A percentile compares a stretch with the other conserved stretches of the same genome.
phyloP scores from a whole-genome alignment of 176 grass and related monocot species.

The Dendrocalamus sinicus region DNA sequence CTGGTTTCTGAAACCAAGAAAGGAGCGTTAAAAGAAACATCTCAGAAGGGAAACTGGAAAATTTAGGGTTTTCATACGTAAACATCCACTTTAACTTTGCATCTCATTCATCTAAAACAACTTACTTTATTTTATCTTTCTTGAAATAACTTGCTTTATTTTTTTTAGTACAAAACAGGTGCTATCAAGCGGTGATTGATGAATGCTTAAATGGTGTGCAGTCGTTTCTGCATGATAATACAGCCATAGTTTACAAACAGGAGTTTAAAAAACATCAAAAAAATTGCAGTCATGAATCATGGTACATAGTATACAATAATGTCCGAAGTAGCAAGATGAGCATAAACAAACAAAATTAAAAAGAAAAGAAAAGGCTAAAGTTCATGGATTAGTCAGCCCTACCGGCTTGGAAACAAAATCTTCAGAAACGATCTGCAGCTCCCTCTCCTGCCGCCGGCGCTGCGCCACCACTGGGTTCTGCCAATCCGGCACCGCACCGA shows the following conservation, averaged over 20 bases:
- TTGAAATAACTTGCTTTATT: neutral
- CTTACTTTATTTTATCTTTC: neutral
- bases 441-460: slow-evolving; percentile 36
- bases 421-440: slow-evolving; percentile 43
- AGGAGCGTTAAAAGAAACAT: slow-evolving; percentile 1
- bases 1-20: slow-evolving; percentile 76
- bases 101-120: neutral
- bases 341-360: neutral
- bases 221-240: slow-evolving; percentile 31
- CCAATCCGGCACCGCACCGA: slow-evolving; percentile 55
- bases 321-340: neutral
- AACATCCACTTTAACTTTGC: neutral
- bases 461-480: slow-evolving; percentile 33
- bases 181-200: neutral
- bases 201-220: slow-evolving; percentile 5
- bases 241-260: neutral
- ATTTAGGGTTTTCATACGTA: neutral
- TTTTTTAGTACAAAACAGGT: neutral
- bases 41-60: neutral
- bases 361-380: neutral
- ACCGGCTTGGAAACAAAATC: slow-evolving; percentile 53
- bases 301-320: neutral
- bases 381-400: neutral
- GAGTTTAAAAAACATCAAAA: neutral
- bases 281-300: neutral